Base-by-base conservation (phyloP, 140 eudicot species). In the Erigeron philadelphicus region DNA sequence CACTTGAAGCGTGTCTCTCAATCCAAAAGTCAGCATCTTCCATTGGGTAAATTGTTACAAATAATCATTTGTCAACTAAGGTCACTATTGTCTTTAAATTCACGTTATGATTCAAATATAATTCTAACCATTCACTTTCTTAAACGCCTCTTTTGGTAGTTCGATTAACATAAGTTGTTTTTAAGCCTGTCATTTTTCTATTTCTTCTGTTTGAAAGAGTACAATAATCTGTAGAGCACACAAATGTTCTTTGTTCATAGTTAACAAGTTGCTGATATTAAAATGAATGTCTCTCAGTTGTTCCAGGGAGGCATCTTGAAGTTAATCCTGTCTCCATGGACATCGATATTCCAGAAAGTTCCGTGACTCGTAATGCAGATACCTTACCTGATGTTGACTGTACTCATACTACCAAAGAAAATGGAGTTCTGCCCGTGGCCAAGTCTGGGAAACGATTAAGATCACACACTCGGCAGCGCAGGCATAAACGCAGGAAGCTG, bases 371-470 rank as follows among this genome's bases (percentile, higher is more conserved):
- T 49, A 75, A 66, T 65, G 64, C 44, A 71, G 49, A 61, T 79
- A 15, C 55, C 73, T 43, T 17, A 49, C 48, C 5, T 25, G 64
- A 71, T 49, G 63, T 47, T 49, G 40, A 48, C 48, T 45, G 66
- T 41, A 63, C 1, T 72, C 62, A 58, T 74, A 18, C 63, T 48
- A 21, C 58, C 25, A 72, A 68, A 61, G 69, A 62, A 64, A 75
- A 75, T 75, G 73, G 66, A 64, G 73, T 54, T 47, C 56, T 31
- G 67, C 10, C 25, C 80, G 68, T 7, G 48, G 67, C 9, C 46
- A 69, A 25, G 8, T 58, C 76, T 64, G 60, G 77, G 76, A 88
- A 90, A 81, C 90, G 84, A 66, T 16, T 4, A 67, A 81, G 97
- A 72, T 72, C 68, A 67, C 78, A 54, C 63, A 74, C 83, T 68